phyloP scores from a whole-genome alignment of 176 grass and related monocot genomes.

The Tuctoria greenei region DNA sequence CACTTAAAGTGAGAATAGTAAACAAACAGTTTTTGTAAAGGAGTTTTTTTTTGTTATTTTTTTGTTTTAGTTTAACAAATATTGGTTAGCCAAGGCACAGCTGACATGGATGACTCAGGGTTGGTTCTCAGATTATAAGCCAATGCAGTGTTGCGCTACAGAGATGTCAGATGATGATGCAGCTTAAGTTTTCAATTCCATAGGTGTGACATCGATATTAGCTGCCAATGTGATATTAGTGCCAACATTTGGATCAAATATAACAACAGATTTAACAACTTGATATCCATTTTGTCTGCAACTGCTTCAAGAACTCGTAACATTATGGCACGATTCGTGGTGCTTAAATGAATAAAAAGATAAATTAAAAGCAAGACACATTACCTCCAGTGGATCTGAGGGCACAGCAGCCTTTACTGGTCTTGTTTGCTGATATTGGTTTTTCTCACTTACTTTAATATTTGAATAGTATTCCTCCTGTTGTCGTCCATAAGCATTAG shows the following conservation, averaged over 20 bases:
- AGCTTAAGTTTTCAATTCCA: slow-evolving; percentile 18
- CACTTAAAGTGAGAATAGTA: slow-evolving; percentile 1
- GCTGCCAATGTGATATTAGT: neutral
- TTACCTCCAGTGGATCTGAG: slow-evolving; percentile 71
- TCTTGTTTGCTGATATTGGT: slow-evolving; percentile 49
- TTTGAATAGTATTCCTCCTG: slow-evolving; percentile 45
- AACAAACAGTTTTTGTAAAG: neutral
- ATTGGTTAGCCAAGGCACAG: neutral
- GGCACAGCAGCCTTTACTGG: slow-evolving; percentile 42
- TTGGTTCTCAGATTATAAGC: slow-evolving; percentile 2
- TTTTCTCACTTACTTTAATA: slow-evolving; percentile 44
- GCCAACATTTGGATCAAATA: slow-evolving; percentile 28
- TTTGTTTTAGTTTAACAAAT: neutral
- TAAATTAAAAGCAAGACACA: slow-evolving; percentile 19
- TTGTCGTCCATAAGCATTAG: slow-evolving; percentile 55
- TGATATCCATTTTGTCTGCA: neutral
- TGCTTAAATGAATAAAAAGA: neutral
- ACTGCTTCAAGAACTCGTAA: neutral
- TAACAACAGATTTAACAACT: neutral
- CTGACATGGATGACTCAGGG: neutral
- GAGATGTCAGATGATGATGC: slow-evolving; percentile 7
- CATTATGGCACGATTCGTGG: neutral
- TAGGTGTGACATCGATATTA: slow-evolving; percentile 1
- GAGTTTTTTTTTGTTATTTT: neutral
- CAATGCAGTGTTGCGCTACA: neutral